Evolutionary conservation across 345 rosid genomes (phyloP).

Genomic region (Brassica nigra): DNA sequence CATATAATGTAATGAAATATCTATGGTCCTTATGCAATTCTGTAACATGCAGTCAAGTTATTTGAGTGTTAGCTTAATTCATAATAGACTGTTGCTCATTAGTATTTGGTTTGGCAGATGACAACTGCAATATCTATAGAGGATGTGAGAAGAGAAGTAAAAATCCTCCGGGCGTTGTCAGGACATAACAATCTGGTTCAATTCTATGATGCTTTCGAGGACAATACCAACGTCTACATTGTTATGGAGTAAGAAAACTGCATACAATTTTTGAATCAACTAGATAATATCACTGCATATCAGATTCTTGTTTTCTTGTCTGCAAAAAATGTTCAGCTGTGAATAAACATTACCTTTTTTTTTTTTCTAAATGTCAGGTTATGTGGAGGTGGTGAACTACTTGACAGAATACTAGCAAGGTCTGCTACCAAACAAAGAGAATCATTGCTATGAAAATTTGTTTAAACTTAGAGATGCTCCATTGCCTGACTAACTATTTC

Average conservation of each 20-base stretch:
- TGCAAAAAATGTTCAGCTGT: conserved; percentile 3
- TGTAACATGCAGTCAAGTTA: background rate
- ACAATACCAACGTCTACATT: conserved; percentile 81
- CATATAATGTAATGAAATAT: background rate
- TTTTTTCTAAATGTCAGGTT: conserved; percentile 54
- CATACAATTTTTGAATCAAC: conserved; percentile 13
- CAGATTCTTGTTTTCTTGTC: conserved; percentile 12
- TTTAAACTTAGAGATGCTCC: background rate
- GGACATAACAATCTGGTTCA: conserved; percentile 82
- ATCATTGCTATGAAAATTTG: background rate
- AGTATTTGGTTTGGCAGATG: conserved; percentile 61
- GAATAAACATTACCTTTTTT: background rate
- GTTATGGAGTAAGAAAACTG: conserved; percentile 83
- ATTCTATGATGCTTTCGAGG: conserved; percentile 94
- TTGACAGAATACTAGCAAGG: conserved; percentile 94
- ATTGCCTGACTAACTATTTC: conserved; percentile 35
- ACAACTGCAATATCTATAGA: conserved; percentile 95
- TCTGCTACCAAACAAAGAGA: conserved; percentile 29
- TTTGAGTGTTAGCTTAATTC: conserved; percentile 7
- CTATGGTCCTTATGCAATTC: background rate
- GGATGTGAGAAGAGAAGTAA: conserved; percentile 99
- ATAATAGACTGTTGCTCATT: conserved; percentile 17
- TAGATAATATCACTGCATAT: background rate
- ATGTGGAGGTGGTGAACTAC: conserved; percentile 98
- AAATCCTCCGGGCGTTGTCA: conserved; percentile 73